These are phyloP conservation scores for Dendrobium nobile DNA, from an alignment of 106 monocot species.

Conservation along the genomic window DNA sequence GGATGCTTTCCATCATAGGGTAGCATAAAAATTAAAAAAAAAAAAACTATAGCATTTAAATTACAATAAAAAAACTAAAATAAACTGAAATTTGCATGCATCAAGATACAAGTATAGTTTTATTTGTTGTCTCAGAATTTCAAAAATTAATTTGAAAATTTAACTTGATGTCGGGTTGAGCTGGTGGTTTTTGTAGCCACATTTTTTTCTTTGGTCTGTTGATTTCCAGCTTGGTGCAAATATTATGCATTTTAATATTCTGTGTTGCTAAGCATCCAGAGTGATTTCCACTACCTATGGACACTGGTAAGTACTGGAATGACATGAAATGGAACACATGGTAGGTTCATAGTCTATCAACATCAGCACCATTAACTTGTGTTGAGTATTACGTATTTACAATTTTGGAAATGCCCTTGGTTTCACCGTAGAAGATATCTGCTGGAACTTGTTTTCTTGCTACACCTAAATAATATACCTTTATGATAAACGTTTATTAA, in stretches of 20 bases:
- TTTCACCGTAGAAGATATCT: neutral
- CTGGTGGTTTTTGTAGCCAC: conserved; percentile 1
- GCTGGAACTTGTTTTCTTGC: neutral
- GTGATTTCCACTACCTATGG: neutral
- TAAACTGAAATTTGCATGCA: too few relatives aligned
- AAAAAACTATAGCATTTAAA: too few relatives aligned
- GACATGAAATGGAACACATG: neutral
- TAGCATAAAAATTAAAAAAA: too few relatives aligned
- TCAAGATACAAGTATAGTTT: too few relatives aligned
- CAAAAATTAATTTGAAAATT: neutral
- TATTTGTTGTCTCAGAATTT: neutral
- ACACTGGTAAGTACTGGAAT: neutral
- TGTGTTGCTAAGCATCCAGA: neutral
- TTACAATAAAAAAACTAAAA: too few relatives aligned
- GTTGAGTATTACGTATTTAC: neutral
- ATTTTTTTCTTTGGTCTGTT: neutral
- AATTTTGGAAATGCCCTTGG: neutral
- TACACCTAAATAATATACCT: neutral
- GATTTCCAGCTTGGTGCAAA: neutral
- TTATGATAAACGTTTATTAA: neutral
- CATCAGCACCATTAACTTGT: neutral
- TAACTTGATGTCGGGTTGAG: neutral
- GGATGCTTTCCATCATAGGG: too few relatives aligned
- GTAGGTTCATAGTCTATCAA: neutral
- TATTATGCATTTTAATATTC: neutral